A percentile compares a stretch with the other conserved stretches of the same genome.
Conservation (phyloP, 2,329 filamentous ascomycete species). For the Sordariomycetes sp. region DNA sequence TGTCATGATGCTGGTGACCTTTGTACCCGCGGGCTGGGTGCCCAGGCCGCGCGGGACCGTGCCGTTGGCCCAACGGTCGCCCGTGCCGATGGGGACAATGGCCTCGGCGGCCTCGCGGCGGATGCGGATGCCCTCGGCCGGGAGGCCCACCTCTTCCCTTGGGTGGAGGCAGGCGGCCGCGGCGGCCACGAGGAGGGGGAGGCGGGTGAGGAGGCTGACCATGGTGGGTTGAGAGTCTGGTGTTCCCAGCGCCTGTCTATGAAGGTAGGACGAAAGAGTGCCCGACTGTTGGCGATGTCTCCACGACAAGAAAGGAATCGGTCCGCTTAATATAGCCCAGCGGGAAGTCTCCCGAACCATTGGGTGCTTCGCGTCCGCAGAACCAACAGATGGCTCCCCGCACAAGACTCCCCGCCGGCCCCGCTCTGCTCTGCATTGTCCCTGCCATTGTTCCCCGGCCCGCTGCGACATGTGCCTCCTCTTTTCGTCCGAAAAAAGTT, state of each 20-base stretch:
- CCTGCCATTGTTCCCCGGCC: no score
- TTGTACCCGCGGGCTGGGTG: background rate
- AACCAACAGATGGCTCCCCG: no score
- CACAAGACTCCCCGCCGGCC: no score
- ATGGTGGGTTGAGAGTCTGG: background rate
- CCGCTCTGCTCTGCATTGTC: no score
- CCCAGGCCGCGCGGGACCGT: background rate
- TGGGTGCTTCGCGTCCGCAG: no score
- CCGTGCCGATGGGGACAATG: background rate
- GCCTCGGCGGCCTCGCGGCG: background rate
- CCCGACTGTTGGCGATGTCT: background rate
- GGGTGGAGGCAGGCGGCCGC: background rate
- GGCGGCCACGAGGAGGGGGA: background rate
- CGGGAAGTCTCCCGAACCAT: no score
- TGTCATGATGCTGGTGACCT: slow-evolving; percentile 27
- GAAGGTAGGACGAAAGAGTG: background rate
- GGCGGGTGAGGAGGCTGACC: background rate
- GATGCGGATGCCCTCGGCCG: background rate
- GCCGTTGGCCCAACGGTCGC: slow-evolving; percentile 1
- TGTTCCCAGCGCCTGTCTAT: background rate
- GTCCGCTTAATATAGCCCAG: background rate
- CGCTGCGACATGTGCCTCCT: no score
- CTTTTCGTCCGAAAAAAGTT: no score
- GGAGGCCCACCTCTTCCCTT: background rate
- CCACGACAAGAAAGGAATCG: background rate